Evolutionary conservation across 306 rosid genomes (phyloP), one percentile per base, ranked within the genome.

Genomic region (Dalbergia cochinchinensis): DNA sequence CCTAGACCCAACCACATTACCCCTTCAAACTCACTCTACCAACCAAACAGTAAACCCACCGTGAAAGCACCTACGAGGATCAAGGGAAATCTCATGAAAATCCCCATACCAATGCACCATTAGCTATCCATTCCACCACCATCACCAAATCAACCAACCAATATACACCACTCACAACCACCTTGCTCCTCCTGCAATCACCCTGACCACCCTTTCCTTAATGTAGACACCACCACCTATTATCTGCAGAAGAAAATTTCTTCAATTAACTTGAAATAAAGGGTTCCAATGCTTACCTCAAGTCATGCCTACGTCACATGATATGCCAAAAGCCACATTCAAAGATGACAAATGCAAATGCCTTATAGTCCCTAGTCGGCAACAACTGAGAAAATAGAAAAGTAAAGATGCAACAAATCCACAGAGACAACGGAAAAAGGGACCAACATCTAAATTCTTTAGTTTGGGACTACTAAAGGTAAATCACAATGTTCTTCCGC

Each of bases 401-500:
- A 4, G 1, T 2, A 47, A 47, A 47, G 53, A 47, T 47, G 53
- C n/a, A 47, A 47, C 53, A 47, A 47, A 8, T 11, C 14, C 53
- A 47, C 4, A 47, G 53, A 47, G 12, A 47, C 41, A 37, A 18
- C 31, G 8, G 34, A 60, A 26, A 37, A 7, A 34, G 13, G 47
- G n/a, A 8, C 64, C 19, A 61, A 47, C 7, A 47, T 45, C 62
- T 70, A 44, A 12, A 76, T 22, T 74, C 31, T 12, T 19, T 8
- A 50, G 11, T 34, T 8, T 11, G 62, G 26, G 50, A 44, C 13
- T 48, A 33, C 31, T 26, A 26, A 62, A 26, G 48, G 11, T 6
- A 31, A 11, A 4, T 5, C 5, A 37, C 72, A 78, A 41, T 78
- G 42, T 55, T 67, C 68, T 67, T 37, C 41, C 41, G 31, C 41